Base-by-base conservation (phyloP, 2,329 filamentous ascomycete species). In the Monosporascus ibericus region DNA sequence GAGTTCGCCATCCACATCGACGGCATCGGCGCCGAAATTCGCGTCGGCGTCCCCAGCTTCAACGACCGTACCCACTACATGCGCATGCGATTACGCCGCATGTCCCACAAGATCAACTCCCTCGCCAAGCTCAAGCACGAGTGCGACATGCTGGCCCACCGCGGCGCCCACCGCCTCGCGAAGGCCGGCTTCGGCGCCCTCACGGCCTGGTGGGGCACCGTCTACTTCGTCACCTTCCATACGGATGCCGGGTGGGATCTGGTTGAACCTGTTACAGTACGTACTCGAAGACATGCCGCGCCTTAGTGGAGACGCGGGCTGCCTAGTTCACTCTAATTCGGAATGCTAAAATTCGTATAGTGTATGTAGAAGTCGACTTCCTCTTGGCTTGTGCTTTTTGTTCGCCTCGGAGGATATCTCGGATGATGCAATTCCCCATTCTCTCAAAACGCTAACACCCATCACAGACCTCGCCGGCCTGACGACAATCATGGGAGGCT, bases 41-140 rank as follows among this genome's bases (percentile, higher is more conserved):
- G 84, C 17, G 86, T 96, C 6, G 85, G 83, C 0, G 91, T 96
- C 9, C 92, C 92, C 0, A 90, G 86, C 47, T 96, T 96, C 77
- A 83, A 85, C 55, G 91, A 96, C 66, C 79, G 92, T n/a, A 96
- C 92, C 0, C 87, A 92, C 69, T 96, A 92, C 69, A 80, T 95
- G 64, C 84, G 92, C 8, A 81, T 89, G 68, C 78, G 88, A 7
- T 72, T 96, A 49, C 78, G 89, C 44, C 88, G 87, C 56, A 84
- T 87, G 63, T 85, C 86, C 3, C 76, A 74, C 47, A 77, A 84
- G 52, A 86, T 96, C 49, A 81, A 86, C 22, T 68, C 77, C 20
- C 80, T 92, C 69, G 82, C 88, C 5, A 80, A 80, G 48, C 73
- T 95, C 63, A 96, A 96, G 73, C 77, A 81, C 20, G 86, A 92